Evolutionary conservation across 192 early-diverging fungal species (phyloP).

Genomic region (Oehlia diaphana): DNA sequence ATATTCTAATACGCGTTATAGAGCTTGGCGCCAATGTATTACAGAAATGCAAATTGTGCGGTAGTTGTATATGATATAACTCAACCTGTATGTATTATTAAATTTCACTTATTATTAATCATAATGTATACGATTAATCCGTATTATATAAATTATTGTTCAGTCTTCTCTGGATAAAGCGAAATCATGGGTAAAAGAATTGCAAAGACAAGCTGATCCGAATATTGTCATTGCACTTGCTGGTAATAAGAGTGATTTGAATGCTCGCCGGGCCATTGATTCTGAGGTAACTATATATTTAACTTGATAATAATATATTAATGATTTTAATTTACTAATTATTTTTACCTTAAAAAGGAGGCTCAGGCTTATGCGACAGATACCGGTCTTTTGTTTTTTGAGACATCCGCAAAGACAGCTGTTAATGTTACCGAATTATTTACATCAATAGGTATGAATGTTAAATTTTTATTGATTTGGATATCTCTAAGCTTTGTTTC

Average conservation of each 20-base stretch:
- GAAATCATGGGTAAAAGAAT: slow-evolving; percentile 73
- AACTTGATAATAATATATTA: not conserved
- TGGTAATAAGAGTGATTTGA: slow-evolving; percentile 69
- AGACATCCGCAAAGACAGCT: slow-evolving; percentile 69
- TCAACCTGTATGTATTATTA: slow-evolving; percentile 51
- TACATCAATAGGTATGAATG: slow-evolving; percentile 55
- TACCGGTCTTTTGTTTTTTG: slow-evolving; percentile 63
- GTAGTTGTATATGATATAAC: slow-evolving; percentile 79
- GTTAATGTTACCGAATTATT: slow-evolving; percentile 63
- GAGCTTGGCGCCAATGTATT: slow-evolving; percentile 76
- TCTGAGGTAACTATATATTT: slow-evolving; percentile 47
- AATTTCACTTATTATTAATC: too few relatives aligned
- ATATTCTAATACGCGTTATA: slow-evolving; percentile 22
- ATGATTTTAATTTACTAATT: not conserved
- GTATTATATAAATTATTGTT: not conserved
- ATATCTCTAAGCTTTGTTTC: not conserved
- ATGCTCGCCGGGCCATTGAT: slow-evolving; percentile 64
- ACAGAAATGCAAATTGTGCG: slow-evolving; percentile 70
- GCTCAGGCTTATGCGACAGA: slow-evolving; percentile 67
- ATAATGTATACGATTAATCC: not conserved
- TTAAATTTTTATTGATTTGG: not conserved
- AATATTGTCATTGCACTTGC: slow-evolving; percentile 74
- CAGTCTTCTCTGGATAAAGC: slow-evolving; percentile 69
- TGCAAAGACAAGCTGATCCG: slow-evolving; percentile 71
- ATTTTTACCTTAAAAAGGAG: slow-evolving; percentile 41